Percentiles rank a stretch among this genome's conserved stretches.
Evolutionary conservation across 805 yeast genomes (phyloP).

Genomic region (Kurtzmaniella cleridarum): DNA sequence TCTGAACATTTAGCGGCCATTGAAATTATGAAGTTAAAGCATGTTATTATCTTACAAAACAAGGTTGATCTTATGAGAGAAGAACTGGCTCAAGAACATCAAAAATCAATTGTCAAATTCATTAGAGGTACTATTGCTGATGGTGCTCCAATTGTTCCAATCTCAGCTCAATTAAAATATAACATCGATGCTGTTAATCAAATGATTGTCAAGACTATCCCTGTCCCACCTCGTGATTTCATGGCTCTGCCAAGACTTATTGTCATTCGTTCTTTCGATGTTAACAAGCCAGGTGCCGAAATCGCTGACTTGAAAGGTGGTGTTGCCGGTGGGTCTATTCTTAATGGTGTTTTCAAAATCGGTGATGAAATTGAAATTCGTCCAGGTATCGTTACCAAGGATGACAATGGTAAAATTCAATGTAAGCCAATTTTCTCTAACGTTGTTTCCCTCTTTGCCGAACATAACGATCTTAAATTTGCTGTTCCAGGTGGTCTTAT

Average conservation of each 20-base stretch:
- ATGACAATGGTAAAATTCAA: conserved; percentile 79
- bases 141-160: conserved; percentile 98
- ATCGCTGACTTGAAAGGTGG: conserved; percentile 97
- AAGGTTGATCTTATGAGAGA: conserved; percentile 98
- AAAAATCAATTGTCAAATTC: conserved; percentile 85
- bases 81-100: conserved; percentile 92
- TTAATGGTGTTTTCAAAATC: conserved; percentile 92
- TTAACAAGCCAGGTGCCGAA: conserved; percentile 97
- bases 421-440: conserved; percentile 94
- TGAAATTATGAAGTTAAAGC: conserved; percentile 97
- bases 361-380: conserved; percentile 98
- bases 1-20: conserved; percentile 99
- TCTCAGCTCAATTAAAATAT: conserved; percentile 96
- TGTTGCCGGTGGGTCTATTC: conserved; percentile 99
- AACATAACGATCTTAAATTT: conserved; percentile 93
- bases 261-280: conserved; percentile 97
- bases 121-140: conserved; percentile 98
- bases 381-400: conserved; percentile 98
- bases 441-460: conserved; percentile 92
- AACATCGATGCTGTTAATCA: conserved; percentile 98
- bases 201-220: conserved; percentile 90
- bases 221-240: conserved; percentile 95
- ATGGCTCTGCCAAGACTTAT: conserved; percentile 89
- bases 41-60: conserved; percentile 92
- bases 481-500: conserved; percentile 99